Percentiles rank a stretch among this genome's conserved stretches.
These are phyloP conservation scores for Lepidium sativum DNA, from an alignment of 345 rosid species.

Conservation along the genomic window DNA sequence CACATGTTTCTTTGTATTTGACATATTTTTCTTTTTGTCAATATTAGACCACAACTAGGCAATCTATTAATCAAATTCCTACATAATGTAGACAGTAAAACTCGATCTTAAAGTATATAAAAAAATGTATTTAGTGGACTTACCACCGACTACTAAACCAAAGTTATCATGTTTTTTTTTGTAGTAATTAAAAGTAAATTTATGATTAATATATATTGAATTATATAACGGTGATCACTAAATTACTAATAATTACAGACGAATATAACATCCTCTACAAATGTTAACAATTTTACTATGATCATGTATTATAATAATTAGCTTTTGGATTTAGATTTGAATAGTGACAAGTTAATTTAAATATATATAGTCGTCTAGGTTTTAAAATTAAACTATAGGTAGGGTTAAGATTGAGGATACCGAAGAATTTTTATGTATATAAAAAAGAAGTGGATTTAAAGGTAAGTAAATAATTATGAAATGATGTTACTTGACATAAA, in stretches of 20 bases:
- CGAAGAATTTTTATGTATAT: not conserved
- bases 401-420: not conserved
- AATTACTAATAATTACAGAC: not conserved
- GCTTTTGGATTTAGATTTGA: not conserved
- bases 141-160: no score
- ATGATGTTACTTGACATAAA: not conserved
- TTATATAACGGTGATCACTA: not conserved
- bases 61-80: no score
- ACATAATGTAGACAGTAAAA: no score
- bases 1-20: no score
- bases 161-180: no score
- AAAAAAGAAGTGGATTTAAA: not conserved
- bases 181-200: not conserved
- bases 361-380: not conserved
- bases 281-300: not conserved
- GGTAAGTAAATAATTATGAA: not conserved
- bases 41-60: no score
- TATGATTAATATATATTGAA: not conserved
- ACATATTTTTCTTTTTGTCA: no score
- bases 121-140: no score
- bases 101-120: no score
- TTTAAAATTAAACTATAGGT: not conserved
- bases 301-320: not conserved
- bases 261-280: not conserved
- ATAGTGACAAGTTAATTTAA: not conserved